Conservation (phyloP, 768 basidiomycete genomes). For the Coprinopsis strossmayeri region DNA sequence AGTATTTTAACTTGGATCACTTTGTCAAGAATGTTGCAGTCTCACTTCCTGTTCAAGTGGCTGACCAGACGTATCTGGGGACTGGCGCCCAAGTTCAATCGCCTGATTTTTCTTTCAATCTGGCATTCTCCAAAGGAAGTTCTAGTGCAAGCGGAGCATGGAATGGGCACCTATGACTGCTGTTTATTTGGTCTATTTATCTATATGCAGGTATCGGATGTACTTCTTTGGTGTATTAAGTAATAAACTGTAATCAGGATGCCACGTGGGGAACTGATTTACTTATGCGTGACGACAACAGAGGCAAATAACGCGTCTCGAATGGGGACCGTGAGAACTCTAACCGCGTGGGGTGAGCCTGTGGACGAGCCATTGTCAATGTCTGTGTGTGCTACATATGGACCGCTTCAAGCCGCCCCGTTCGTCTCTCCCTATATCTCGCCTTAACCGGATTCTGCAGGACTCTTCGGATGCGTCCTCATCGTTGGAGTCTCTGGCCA, state of each 20-base stretch:
- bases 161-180: too few relatives aligned
- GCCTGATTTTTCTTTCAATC: too few relatives aligned
- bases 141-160: too few relatives aligned
- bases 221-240: too few relatives aligned
- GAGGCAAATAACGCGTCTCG: constrained; percentile 1
- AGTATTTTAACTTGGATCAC: constrained; percentile 33
- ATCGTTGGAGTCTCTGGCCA: constrained; percentile 14
- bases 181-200: too few relatives aligned
- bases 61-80: too few relatives aligned
- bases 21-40: constrained; percentile 33
- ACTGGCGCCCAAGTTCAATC: too few relatives aligned
- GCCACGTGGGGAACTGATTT: neutral
- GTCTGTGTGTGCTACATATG: constrained; percentile 1
- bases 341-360: too few relatives aligned
- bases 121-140: too few relatives aligned
- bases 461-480: constrained; percentile 7
- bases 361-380: too few relatives aligned
- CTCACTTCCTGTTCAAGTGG: constrained; percentile 13
- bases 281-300: neutral
- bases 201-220: too few relatives aligned
- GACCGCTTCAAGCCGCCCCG: constrained; percentile 36
- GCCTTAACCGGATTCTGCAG: neutral
- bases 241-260: too few relatives aligned
- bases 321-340: neutral
- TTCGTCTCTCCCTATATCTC: constrained; percentile 35